These are phyloP conservation scores for Lepidium africanum DNA, from an alignment of 345 rosid species.

Conservation along the genomic window DNA sequence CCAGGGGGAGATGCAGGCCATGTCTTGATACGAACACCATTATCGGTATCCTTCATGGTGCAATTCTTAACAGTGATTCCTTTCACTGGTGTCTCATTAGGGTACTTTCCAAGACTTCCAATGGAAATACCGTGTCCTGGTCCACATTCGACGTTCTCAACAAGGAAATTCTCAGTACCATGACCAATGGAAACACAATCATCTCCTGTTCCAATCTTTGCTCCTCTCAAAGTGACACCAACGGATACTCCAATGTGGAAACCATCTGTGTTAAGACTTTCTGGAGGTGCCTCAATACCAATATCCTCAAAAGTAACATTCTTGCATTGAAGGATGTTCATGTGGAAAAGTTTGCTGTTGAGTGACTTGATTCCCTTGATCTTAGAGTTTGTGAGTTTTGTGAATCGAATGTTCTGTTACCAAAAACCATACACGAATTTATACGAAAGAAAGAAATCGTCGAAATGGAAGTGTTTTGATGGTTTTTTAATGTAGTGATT, in stretches of 20 bases:
- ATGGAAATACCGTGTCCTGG: constrained; percentile 59
- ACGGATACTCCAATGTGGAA: constrained; percentile 44
- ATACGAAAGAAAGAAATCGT: no score
- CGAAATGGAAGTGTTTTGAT: no score
- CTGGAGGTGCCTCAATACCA: constrained; percentile 27
- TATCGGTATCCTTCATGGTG: constrained; percentile 28
- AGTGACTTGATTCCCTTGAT: constrained; percentile 28
- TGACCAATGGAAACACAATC: constrained; percentile 51
- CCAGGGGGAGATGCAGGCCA: constrained; percentile 41
- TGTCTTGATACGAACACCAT: constrained; percentile 55
- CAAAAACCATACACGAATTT: not conserved
- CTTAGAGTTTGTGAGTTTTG: not conserved
- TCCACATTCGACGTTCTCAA: constrained; percentile 34
- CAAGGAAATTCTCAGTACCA: constrained; percentile 28
- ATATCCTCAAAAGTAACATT: constrained; percentile 32
- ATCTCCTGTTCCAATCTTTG: constrained; percentile 39
- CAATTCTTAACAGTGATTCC: constrained; percentile 39
- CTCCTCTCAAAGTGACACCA: constrained; percentile 14
- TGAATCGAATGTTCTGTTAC: constrained; percentile 23
- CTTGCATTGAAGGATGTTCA: constrained; percentile 30
- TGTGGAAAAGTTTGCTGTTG: constrained; percentile 46
- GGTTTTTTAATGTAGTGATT: no score
- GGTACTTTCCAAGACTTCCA: constrained; percentile 52
- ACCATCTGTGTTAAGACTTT: constrained; percentile 53
- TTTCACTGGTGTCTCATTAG: constrained; percentile 35